Conservation (phyloP, 805 yeast species). For the Sugiyamaella americana region DNA sequence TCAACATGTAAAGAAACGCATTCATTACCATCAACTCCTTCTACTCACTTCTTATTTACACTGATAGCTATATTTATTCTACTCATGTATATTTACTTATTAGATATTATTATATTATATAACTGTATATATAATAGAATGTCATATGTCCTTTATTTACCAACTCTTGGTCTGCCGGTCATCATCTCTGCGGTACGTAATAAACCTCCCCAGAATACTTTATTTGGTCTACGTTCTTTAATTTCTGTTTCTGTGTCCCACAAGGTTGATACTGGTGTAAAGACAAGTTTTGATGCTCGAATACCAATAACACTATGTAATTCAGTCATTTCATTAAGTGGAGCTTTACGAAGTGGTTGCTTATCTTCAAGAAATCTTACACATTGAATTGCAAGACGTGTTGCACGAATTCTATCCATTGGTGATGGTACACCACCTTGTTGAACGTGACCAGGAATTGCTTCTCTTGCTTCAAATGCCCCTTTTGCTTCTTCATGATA, state of each 20-base stretch:
- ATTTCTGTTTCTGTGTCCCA: constrained; percentile 86
- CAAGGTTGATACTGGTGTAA: constrained; percentile 65
- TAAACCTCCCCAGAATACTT: constrained; percentile 72
- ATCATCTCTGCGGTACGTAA: constrained; percentile 78
- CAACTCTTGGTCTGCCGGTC: constrained; percentile 39
- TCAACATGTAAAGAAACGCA: too few relatives aligned
- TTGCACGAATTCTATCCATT: constrained; percentile 84
- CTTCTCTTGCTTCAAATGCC: constrained; percentile 84
- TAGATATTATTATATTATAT: too few relatives aligned
- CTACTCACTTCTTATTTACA: too few relatives aligned
- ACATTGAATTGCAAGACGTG: constrained; percentile 84
- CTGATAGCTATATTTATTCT: too few relatives aligned
- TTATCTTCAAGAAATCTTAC: constrained; percentile 76
- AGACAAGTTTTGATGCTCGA: constrained; percentile 66
- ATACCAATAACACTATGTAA: constrained; percentile 72
- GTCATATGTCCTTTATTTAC: too few relatives aligned
- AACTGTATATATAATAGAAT: too few relatives aligned
- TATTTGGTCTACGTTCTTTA: constrained; percentile 78
- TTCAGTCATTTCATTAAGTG: constrained; percentile 8
- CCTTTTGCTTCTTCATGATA: constrained; percentile 73
- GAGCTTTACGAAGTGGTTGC: constrained; percentile 17
- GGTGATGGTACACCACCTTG: constrained; percentile 96
- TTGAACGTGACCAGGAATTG: constrained; percentile 97
- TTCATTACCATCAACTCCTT: too few relatives aligned
- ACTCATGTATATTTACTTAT: too few relatives aligned